These are phyloP conservation scores for Quambalaria eucalypti DNA, from an alignment of 1,284 basidiomycete genomes.

Conservation along the genomic window DNA sequence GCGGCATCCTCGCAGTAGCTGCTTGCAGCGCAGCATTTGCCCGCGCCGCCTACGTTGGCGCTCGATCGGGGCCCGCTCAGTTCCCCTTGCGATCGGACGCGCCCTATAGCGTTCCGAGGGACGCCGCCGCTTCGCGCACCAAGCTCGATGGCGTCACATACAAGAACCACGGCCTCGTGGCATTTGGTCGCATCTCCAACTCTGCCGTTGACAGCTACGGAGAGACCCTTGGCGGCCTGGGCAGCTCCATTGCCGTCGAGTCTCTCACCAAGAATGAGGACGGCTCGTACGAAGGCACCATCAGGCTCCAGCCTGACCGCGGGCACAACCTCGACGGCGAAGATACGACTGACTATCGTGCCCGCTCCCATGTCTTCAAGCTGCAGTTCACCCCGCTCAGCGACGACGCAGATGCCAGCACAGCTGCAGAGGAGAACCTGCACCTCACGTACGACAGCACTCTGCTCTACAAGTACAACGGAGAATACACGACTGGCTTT, in stretches of 20 bases:
- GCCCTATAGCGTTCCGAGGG: background rate
- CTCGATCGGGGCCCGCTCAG: no score
- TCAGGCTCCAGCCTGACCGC: slow-evolving; percentile 55
- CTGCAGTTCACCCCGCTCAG: slow-evolving; percentile 51
- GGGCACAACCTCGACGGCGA: slow-evolving; percentile 48
- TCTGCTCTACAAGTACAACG: slow-evolving; percentile 49
- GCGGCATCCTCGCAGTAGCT: no score
- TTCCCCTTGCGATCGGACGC: background rate
- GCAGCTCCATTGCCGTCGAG: slow-evolving; percentile 21
- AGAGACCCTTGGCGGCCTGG: slow-evolving; percentile 47
- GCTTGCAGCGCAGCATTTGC: no score
- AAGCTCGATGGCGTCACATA: slow-evolving; percentile 12
- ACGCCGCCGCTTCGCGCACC: background rate
- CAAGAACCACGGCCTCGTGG: slow-evolving; percentile 46
- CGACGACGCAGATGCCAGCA: slow-evolving; percentile 48
- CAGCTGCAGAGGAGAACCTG: slow-evolving; percentile 55
- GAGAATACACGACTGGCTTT: slow-evolving; percentile 57
- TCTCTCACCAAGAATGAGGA: slow-evolving; percentile 11
- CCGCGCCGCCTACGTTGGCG: no score
- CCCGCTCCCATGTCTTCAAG: slow-evolving; percentile 55
- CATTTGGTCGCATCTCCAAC: slow-evolving; percentile 43
- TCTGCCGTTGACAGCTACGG: slow-evolving; percentile 33
- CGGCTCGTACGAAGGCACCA: slow-evolving; percentile 50
- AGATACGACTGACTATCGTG: slow-evolving; percentile 57
- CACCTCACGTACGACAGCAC: slow-evolving; percentile 55